Conservation (phyloP, 495 filamentous ascomycete species). For the Chaetomium cochliodes region DNA sequence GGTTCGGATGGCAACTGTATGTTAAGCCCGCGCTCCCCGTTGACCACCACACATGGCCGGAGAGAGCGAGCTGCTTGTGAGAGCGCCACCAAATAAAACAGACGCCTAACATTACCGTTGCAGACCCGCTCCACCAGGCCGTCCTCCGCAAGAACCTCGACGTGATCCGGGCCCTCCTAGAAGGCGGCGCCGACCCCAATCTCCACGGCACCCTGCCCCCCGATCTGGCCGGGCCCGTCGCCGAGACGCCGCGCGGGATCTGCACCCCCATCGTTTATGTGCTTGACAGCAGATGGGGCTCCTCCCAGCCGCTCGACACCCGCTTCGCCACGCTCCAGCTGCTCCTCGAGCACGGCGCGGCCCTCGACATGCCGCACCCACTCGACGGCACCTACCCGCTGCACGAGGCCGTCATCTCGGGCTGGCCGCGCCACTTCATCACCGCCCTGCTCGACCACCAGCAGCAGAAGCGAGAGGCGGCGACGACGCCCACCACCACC, state of each 20-base stretch:
- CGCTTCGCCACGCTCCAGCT: background rate
- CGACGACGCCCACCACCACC: no score
- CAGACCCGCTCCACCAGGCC: background rate
- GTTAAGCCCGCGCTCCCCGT: no score
- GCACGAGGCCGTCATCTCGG: background rate
- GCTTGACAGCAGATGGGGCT: background rate
- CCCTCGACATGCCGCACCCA: background rate
- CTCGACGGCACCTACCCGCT: background rate
- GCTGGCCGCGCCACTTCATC: background rate
- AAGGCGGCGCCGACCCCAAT: background rate
- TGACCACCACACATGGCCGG: no score
- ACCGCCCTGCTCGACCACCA: background rate
- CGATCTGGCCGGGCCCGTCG: no score
- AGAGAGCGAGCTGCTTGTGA: no score
- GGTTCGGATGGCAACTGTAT: background rate
- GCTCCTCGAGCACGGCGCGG: slow-evolving; percentile 6
- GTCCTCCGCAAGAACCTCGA: background rate
- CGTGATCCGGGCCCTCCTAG: background rate
- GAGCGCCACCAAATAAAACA: no score
- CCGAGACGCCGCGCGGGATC: background rate
- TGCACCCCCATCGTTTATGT: background rate
- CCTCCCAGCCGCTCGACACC: background rate
- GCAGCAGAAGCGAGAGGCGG: no score
- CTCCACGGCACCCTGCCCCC: background rate
- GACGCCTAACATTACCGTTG: no score